Base-by-base conservation (phyloP, 352 stramenopile genomes). In the Aphanomyces euteiches region DNA sequence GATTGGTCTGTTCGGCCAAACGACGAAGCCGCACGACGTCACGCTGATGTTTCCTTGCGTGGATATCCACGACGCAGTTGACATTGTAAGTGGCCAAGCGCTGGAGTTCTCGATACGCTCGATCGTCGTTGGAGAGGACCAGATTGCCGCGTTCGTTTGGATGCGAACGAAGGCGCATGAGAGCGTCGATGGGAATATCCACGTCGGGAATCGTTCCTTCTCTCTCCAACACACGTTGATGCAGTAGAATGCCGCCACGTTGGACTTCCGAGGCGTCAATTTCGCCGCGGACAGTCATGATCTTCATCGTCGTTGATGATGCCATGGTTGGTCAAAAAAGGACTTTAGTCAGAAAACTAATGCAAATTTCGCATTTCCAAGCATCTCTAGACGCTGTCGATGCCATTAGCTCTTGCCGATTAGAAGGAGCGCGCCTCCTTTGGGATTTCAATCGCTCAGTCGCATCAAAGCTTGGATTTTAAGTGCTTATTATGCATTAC, bases 31-130 rank as follows among this genome's bases (percentile, higher is more conserved):
- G 15, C 7, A 63, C n/a, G 21, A 60, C 19, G 59, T 61, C 58
- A 7, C 58, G 53, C 41, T 17, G 10, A 17, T 15, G 28, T 4
- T 53, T 68, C 28, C 34, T 36, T 7, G 2, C 43, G 19, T 69
- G 58, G 15, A 73, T 34, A 56, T 40, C 66, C 21, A 72, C 40
- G 66, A 37, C 73, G 64, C 1, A 69, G 19, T 40, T 70, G 47
- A 19, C 38, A 17, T 19, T 7, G 2, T n/a, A 15, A 36, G 56
- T 13, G 2, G 69, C 40, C 17, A 92, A 53, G 13, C 47, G 61
- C 39, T 92, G 75, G 1, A 92, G 64, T 63, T 93, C 86, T 43
- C 83, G 77, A 59, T 89, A 90, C n/a, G 83, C 79, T 70, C 90
- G 81, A 75, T 90, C 82, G 38, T 91, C 83, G n/a, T 83, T 86